Evolutionary conservation across 2,329 filamentous ascomycete species (phyloP), one percentile per base, ranked within the genome.

Genomic region (Colletotrichum tamarilloi): DNA sequence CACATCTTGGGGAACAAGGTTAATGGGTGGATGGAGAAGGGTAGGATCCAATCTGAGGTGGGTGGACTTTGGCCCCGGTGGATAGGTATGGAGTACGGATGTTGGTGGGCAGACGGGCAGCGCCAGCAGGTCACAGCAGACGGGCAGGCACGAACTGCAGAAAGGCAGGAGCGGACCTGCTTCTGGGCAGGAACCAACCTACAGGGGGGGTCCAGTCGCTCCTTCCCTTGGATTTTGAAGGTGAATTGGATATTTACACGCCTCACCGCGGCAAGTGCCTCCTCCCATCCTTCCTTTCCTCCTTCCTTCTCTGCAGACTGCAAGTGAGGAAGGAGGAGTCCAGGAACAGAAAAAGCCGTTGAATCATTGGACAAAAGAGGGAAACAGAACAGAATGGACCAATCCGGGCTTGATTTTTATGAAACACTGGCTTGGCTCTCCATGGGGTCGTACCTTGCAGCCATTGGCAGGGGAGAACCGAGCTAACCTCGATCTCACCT

Each of bases 341-440:
- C 62, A 70, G 49, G 55, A 42, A 24, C 55, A 57, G 19, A 24
- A 70, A 70, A 62, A 57, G 62, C 35, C 67, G 56, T 71, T 71
- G 55, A 16, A 66, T 58, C 56, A 71, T 73, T 73, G 60, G 71
- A 66, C 24, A 32, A 66, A 56, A 35, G 14, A 19, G 58, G 49
- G 71, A 73, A 73, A 73, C 67, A 35, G 22, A 71, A 52, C 22
- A 38, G 66, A 69, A 35, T 49, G 56, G 30, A 28, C 71, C 67
- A 73, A 73, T 73, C 71, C 62, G 49, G n/a, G 32, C 46, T 19
- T 73, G 22, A 26, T 70, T 30, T 57, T 52, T 28, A 56, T 73
- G 71, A 73, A 73, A 73, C 71, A 52, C 59, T 62, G 70, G 70
- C 67, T 70, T 57, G 67, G 70, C 60, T 55, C n/a, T 16, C 19